Evolutionary conservation across 257 asterid genomes (phyloP).

Genomic region (Solanum verrucosum): DNA sequence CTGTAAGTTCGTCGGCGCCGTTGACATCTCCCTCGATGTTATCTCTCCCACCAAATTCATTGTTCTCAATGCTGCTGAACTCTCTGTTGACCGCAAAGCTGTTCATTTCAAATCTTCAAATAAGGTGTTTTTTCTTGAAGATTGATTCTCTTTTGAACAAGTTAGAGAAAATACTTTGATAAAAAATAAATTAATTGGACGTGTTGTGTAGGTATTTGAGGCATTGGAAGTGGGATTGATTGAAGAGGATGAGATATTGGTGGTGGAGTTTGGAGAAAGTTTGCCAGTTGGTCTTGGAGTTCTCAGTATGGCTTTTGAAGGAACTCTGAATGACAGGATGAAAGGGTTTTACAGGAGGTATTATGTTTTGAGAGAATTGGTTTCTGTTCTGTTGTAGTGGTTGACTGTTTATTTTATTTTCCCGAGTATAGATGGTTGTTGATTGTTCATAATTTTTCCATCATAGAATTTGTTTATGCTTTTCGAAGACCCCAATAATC

Average conservation of each 20-base stretch:
- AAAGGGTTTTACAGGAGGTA: conserved; percentile 95
- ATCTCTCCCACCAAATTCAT: conserved; percentile 60
- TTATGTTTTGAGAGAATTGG: background rate
- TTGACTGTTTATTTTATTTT: background rate
- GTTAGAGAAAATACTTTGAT: background rate
- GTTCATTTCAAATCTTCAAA: conserved; percentile 42
- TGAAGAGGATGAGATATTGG: conserved; percentile 68
- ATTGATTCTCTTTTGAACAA: background rate
- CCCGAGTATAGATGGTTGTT: background rate
- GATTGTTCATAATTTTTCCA: background rate
- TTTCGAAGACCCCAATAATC: background rate
- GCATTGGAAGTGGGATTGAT: conserved; percentile 46
- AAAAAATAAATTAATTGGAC: background rate
- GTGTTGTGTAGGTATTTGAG: conserved; percentile 7
- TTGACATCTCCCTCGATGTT: conserved; percentile 54
- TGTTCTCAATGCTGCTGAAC: conserved; percentile 83
- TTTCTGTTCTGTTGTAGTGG: background rate
- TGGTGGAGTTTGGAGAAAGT: conserved; percentile 57
- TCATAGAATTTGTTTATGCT: background rate
- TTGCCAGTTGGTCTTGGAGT: conserved; percentile 65
- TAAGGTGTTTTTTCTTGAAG: conserved; percentile 24
- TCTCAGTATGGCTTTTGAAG: conserved; percentile 59
- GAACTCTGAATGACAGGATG: conserved; percentile 87
- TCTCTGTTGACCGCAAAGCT: conserved; percentile 43
- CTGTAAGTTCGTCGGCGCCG: conserved; percentile 80